Percentiles rank a stretch among this genome's conserved stretches.
Evolutionary conservation across 768 basidiomycete genomes (phyloP).

Genomic region (Paxillus rubicundulus): DNA sequence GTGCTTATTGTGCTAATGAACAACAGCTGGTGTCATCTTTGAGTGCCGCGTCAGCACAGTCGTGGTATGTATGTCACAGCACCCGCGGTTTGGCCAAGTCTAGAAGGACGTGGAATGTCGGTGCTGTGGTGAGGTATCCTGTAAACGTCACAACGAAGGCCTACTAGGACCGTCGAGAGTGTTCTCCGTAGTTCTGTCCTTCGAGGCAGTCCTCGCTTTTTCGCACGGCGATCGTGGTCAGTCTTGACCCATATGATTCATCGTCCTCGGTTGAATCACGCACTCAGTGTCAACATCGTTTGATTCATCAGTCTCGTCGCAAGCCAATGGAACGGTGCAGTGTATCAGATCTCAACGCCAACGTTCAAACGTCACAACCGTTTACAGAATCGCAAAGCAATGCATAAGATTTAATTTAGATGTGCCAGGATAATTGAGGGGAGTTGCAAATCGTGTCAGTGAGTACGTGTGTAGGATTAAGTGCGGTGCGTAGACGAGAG

Average conservation of each 20-base stretch:
- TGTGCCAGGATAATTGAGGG: conserved; percentile 11
- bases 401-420: background rate
- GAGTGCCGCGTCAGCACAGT: background rate
- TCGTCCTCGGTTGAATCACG: too few relatives aligned
- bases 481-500: conserved; percentile 4
- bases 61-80: too few relatives aligned
- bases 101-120: conserved; percentile 7
- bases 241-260: too few relatives aligned
- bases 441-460: conserved; percentile 22
- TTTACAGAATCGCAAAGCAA: background rate
- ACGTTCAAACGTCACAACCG: too few relatives aligned
- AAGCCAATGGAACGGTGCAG: too few relatives aligned
- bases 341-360: too few relatives aligned
- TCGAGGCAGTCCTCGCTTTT: background rate
- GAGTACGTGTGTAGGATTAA: conserved; percentile 7
- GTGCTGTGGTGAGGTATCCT: too few relatives aligned
- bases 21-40: background rate
- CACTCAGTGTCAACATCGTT: background rate
- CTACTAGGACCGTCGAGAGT: conserved; percentile 13
- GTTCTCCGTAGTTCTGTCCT: conserved; percentile 12
- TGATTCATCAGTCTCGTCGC: too few relatives aligned
- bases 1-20: conserved; percentile 4
- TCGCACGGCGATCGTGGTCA: background rate
- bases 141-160: too few relatives aligned
- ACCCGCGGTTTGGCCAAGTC: background rate